Percentiles rank a stretch among this genome's conserved stretches.
Conservation (phyloP, 169 alveolate species). For the Eimeria necatrix region DNA sequence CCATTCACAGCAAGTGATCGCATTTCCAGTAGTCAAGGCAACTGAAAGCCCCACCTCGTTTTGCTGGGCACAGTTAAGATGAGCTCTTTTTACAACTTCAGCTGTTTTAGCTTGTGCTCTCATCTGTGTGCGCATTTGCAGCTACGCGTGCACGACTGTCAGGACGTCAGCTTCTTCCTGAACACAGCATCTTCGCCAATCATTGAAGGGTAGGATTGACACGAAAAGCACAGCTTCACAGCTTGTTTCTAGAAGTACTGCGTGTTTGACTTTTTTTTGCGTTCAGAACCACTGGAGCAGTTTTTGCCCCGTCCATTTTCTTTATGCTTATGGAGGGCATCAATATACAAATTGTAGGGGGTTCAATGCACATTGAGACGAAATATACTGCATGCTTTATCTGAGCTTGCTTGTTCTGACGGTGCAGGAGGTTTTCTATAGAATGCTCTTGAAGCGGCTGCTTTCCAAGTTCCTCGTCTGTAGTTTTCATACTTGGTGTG, state of each 20-base stretch:
- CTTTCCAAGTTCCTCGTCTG: no score
- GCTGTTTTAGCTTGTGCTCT: not conserved
- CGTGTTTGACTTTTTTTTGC: not conserved
- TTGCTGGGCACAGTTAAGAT: no score
- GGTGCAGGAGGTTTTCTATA: not conserved
- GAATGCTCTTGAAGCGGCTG: no score
- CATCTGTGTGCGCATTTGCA: not conserved
- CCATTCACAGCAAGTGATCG: slow-evolving; percentile 10
- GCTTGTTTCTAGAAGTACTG: not conserved
- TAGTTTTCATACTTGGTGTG: no score
- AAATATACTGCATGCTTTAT: not conserved
- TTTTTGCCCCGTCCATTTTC: slow-evolving; percentile 14
- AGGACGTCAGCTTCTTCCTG: slow-evolving; percentile 19
- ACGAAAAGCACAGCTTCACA: not conserved
- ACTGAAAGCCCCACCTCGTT: no score
- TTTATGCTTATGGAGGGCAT: not conserved
- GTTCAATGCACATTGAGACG: not conserved
- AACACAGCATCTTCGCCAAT: slow-evolving; percentile 14
- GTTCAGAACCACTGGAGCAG: slow-evolving; percentile 9
- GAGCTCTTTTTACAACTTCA: not conserved
- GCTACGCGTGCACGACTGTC: slow-evolving; percentile 24
- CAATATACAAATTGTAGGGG: not conserved
- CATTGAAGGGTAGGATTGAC: not conserved
- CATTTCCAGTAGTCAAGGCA: not conserved
- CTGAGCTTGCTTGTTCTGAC: not conserved